A percentile compares a stretch with the other conserved stretches of the same genome.
These are phyloP conservation scores for Chalciporus pseudorubinellus DNA, from an alignment of 768 basidiomycete genomes.

Conservation along the genomic window DNA sequence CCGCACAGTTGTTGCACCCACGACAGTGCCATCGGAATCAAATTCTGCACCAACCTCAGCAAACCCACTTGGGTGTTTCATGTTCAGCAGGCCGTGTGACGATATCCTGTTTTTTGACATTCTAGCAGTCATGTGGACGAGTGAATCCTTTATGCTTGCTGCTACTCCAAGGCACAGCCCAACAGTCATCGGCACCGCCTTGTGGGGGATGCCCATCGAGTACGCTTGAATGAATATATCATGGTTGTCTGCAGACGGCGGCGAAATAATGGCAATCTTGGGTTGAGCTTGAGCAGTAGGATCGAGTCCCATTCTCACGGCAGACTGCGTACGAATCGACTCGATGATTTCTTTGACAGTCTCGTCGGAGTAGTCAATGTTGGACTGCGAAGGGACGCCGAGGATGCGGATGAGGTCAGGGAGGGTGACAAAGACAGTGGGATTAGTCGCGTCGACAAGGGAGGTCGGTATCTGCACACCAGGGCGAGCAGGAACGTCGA, in stretches of 20 bases:
- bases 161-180: slow-evolving; percentile 69
- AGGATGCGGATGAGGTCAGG: slow-evolving; percentile 42
- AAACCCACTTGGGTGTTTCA: slow-evolving; percentile 64
- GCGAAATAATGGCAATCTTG: slow-evolving; percentile 59
- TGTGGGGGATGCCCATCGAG: slow-evolving; percentile 71
- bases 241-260: slow-evolving; percentile 27
- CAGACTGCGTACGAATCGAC: slow-evolving; percentile 52
- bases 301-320: slow-evolving; percentile 61
- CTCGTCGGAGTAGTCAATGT: slow-evolving; percentile 3
- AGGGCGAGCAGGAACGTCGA: slow-evolving; percentile 34
- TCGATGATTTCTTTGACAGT: slow-evolving; percentile 41
- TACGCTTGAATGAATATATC: slow-evolving; percentile 54
- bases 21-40: slow-evolving; percentile 42
- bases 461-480: slow-evolving; percentile 40
- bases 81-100: slow-evolving; percentile 40
- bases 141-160: slow-evolving; percentile 48
- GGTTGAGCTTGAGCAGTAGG: slow-evolving; percentile 64
- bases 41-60: slow-evolving; percentile 67
- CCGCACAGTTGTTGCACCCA: slow-evolving; percentile 60
- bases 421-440: slow-evolving; percentile 59
- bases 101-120: neutral
- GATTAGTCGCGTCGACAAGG: slow-evolving; percentile 73
- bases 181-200: slow-evolving; percentile 72
- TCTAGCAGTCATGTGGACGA: slow-evolving; percentile 47
- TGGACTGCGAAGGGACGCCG: slow-evolving; percentile 22